These are phyloP conservation scores for Grammothele lineata DNA, from an alignment of 768 basidiomycete genomes.

Conservation along the genomic window DNA sequence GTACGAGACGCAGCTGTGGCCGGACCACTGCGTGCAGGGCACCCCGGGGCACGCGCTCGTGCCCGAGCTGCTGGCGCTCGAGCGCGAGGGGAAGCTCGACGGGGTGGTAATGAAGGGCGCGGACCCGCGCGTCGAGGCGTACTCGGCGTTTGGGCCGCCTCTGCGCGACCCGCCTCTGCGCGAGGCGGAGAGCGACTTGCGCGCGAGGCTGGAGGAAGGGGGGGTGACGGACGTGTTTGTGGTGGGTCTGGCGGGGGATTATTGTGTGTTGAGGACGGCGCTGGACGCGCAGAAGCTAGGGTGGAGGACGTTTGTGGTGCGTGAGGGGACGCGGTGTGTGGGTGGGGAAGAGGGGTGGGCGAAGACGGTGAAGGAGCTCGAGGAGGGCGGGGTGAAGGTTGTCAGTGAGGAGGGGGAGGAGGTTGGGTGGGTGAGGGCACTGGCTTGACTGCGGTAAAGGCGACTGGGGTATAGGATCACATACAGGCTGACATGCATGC, in stretches of 20 bases:
- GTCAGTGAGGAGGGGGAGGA: slow-evolving; percentile 19
- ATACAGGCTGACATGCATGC: too few species aligned
- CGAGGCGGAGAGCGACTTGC: slow-evolving; percentile 44
- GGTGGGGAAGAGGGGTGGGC: slow-evolving; percentile 22
- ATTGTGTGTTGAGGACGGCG: slow-evolving; percentile 63
- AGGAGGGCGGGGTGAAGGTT: slow-evolving; percentile 15
- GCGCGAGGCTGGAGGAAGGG: slow-evolving; percentile 34
- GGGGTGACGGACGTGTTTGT: slow-evolving; percentile 57
- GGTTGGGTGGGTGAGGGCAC: slow-evolving; percentile 17
- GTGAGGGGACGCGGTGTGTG: slow-evolving; percentile 23
- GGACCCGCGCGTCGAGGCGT: slow-evolving; percentile 62
- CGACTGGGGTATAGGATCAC: neutral
- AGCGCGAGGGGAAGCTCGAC: slow-evolving; percentile 23
- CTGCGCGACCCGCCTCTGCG: slow-evolving; percentile 47
- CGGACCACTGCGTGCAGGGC: slow-evolving; percentile 69
- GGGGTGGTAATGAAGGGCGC: slow-evolving; percentile 51
- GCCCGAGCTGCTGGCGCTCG: slow-evolving; percentile 28
- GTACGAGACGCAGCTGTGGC: slow-evolving; percentile 53
- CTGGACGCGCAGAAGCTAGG: slow-evolving; percentile 34
- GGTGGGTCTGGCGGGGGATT: slow-evolving; percentile 73
- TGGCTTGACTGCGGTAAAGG: neutral
- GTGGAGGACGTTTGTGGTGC: slow-evolving; percentile 23
- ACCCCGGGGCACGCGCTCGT: slow-evolving; percentile 61
- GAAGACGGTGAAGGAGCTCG: slow-evolving; percentile 10
- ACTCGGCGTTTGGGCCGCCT: slow-evolving; percentile 61